A percentile compares a stretch with the other conserved stretches of the same genome.
Conservation (phyloP, 306 rosid genomes). For the Rosa lucieae region DNA sequence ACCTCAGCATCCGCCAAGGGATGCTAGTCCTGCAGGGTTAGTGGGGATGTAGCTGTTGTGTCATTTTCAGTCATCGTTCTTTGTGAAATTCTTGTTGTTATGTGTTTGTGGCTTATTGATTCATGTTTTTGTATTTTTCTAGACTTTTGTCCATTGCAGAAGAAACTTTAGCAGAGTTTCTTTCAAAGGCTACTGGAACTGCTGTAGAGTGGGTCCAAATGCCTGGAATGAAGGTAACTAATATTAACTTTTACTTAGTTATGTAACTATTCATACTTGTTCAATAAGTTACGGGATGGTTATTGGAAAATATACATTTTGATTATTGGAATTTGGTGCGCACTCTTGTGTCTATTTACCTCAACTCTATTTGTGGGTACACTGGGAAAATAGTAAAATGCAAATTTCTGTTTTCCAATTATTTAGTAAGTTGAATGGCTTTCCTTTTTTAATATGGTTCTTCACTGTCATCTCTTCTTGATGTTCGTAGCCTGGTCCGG, state of each 20-base stretch:
- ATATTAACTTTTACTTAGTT: background rate
- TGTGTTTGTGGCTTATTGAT: conserved; percentile 42
- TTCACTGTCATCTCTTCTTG: conserved; percentile 20
- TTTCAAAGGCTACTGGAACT: conserved; percentile 99
- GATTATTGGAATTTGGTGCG: background rate
- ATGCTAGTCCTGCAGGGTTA: conserved; percentile 99
- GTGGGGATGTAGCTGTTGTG: conserved; percentile 61
- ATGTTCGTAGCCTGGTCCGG: conserved; percentile 98
- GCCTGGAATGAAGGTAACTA: conserved; percentile 99
- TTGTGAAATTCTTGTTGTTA: conserved; percentile 35
- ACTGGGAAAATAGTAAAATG: background rate
- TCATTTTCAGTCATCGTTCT: conserved; percentile 47
- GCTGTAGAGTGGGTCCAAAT: conserved; percentile 99
- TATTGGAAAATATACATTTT: background rate
- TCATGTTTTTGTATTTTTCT: conserved; percentile 36
- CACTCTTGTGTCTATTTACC: background rate
- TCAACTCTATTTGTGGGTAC: background rate
- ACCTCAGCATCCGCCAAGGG: conserved; percentile 94
- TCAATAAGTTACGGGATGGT: background rate
- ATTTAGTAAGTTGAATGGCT: background rate
- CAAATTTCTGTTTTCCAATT: background rate
- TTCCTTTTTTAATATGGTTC: background rate
- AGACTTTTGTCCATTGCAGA: conserved; percentile 99
- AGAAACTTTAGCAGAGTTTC: conserved; percentile 99
- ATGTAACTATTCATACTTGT: conserved; percentile 3